These are phyloP conservation scores for Nicotiana rustica DNA, from an alignment of 305 asterid genomes.

Conservation along the genomic window DNA sequence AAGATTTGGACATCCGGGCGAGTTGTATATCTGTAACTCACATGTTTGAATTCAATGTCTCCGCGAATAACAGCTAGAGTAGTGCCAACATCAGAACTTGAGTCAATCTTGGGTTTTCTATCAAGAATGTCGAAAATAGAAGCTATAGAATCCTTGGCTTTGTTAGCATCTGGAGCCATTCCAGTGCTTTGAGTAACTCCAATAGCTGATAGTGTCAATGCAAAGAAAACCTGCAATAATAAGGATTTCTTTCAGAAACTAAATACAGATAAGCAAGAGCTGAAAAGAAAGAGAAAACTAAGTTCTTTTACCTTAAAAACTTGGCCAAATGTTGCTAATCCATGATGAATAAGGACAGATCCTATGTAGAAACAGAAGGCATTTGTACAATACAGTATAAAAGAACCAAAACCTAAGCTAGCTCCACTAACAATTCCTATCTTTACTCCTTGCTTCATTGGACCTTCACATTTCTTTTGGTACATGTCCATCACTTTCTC, in stretches of 20 bases:
- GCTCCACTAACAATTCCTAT: slow-evolving; percentile 71
- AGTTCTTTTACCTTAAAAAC: slow-evolving; percentile 62
- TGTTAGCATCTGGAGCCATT: slow-evolving; percentile 84
- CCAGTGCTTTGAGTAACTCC: slow-evolving; percentile 91
- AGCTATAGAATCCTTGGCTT: slow-evolving; percentile 81
- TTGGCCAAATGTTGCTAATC: slow-evolving; percentile 61
- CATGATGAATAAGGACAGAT: slow-evolving; percentile 61
- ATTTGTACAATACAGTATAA: slow-evolving; percentile 55
- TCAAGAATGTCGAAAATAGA: slow-evolving; percentile 85
- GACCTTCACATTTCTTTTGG: slow-evolving; percentile 69
- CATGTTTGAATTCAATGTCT: slow-evolving; percentile 73
- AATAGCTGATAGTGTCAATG: slow-evolving; percentile 81
- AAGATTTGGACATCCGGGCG: slow-evolving; percentile 82
- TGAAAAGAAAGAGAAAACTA: neutral
- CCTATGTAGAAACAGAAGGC: slow-evolving; percentile 83
- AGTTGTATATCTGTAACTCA: slow-evolving; percentile 80
- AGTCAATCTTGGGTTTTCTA: slow-evolving; percentile 73
- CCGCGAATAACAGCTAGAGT: slow-evolving; percentile 74
- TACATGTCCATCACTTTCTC: slow-evolving; percentile 72
- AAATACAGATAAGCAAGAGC: neutral
- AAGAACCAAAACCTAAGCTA: slow-evolving; percentile 60
- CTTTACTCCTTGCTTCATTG: slow-evolving; percentile 64
- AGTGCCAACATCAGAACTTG: slow-evolving; percentile 73
- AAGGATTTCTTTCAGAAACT: neutral
- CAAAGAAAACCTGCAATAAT: slow-evolving; percentile 87